Evolutionary conservation across 1,284 basidiomycete genomes (phyloP).

Genomic region (Austroboletus niveus): DNA sequence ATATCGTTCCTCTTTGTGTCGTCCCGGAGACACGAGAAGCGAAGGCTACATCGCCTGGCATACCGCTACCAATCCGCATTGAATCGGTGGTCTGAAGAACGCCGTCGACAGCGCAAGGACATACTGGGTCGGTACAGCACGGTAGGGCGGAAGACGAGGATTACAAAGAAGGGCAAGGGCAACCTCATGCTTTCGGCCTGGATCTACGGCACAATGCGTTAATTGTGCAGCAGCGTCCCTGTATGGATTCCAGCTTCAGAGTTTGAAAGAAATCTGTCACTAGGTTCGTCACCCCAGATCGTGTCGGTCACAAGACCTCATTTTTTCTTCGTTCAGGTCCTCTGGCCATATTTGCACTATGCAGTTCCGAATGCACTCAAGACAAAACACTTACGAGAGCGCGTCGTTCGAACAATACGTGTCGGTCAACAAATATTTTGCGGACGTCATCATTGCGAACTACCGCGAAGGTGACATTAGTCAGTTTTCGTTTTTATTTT

Average conservation of each 20-base stretch:
- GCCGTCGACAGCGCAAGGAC: slow-evolving; percentile 62
- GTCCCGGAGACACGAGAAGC: too few species aligned
- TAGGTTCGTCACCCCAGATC: slow-evolving; percentile 43
- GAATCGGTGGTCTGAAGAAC: too few species aligned
- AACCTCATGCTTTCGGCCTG: slow-evolving; percentile 57
- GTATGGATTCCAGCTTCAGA: slow-evolving; percentile 82
- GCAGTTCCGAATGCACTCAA: slow-evolving; percentile 83
- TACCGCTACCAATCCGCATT: too few species aligned
- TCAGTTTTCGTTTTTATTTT: slow-evolving; percentile 13
- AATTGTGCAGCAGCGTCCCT: slow-evolving; percentile 58
- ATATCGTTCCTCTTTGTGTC: too few species aligned
- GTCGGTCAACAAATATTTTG: slow-evolving; percentile 82
- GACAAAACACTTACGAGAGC: slow-evolving; percentile 80
- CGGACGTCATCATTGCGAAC: slow-evolving; percentile 69
- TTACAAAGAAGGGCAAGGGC: too few species aligned
- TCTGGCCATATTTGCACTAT: slow-evolving; percentile 89
- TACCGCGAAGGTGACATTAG: slow-evolving; percentile 83
- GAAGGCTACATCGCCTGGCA: too few species aligned
- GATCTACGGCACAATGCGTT: slow-evolving; percentile 53
- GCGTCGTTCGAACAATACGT: slow-evolving; percentile 77
- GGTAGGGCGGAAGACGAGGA: too few species aligned
- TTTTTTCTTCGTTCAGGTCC: slow-evolving; percentile 44
- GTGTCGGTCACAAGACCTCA: neutral
- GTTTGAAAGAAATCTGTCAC: slow-evolving; percentile 84
- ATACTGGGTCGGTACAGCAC: slow-evolving; percentile 76